Conservation (phyloP, 495 filamentous ascomycete genomes). For the Polyplosphaeria fusca region DNA sequence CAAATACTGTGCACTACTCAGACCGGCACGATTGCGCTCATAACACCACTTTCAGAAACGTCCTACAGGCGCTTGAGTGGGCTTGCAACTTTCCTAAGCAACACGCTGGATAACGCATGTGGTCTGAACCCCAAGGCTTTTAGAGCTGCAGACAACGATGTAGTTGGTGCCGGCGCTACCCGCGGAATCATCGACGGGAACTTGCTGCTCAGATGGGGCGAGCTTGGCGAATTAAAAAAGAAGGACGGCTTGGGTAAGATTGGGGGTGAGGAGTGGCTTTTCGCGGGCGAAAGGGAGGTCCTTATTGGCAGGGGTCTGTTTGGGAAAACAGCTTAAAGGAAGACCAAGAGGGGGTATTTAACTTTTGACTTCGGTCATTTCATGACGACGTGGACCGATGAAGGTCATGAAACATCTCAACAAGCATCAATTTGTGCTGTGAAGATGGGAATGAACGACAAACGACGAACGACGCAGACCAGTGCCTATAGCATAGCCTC, state of each 20-base stretch:
- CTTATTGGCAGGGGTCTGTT: slow-evolving; percentile 57
- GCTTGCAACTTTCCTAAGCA: slow-evolving; percentile 75
- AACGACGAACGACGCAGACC: too few relatives aligned
- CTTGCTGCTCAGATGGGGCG: slow-evolving; percentile 62
- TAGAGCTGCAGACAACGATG: slow-evolving; percentile 53
- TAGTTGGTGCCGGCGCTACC: slow-evolving; percentile 45
- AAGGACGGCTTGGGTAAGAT: slow-evolving; percentile 68
- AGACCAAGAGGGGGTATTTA: too few relatives aligned
- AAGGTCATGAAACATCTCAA: too few relatives aligned
- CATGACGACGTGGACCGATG: too few relatives aligned
- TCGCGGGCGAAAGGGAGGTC: slow-evolving; percentile 58
- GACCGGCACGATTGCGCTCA: slow-evolving; percentile 70
- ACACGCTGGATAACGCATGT: slow-evolving; percentile 67
- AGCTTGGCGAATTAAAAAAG: slow-evolving; percentile 63
- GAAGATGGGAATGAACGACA: too few relatives aligned
- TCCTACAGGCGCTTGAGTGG: slow-evolving; percentile 78
- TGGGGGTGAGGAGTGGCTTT: slow-evolving; percentile 50
- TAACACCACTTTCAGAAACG: slow-evolving; percentile 74
- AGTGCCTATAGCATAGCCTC: too few relatives aligned
- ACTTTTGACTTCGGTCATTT: too few relatives aligned
- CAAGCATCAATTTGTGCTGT: too few relatives aligned
- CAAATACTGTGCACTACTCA: slow-evolving; percentile 67
- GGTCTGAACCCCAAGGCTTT: slow-evolving; percentile 81
- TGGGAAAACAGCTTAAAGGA: too few relatives aligned
- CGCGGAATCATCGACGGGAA: slow-evolving; percentile 62